Percentiles rank a stretch among this genome's conserved stretches.
These are phyloP conservation scores for Neopestalotiopsis sp. DNA, from an alignment of 2,329 filamentous ascomycete genomes.

Conservation along the genomic window DNA sequence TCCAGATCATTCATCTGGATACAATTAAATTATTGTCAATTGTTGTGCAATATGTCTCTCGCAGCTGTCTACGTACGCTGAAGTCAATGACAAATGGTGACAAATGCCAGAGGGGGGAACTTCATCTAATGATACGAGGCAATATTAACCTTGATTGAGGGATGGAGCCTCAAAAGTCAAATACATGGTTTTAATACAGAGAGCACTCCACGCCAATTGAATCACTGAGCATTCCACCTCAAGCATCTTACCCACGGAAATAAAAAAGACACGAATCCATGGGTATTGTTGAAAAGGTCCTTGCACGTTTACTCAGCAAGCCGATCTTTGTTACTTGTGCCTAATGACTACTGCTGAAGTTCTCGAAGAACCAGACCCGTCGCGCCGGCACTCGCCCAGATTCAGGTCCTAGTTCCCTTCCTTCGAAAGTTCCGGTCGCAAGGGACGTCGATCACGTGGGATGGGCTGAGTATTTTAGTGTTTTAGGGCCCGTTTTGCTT, in stretches of 20 bases:
- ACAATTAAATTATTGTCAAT: not conserved
- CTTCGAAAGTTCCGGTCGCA: not conserved
- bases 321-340: not conserved
- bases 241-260: not conserved
- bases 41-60: not conserved
- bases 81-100: not conserved
- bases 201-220: not conserved
- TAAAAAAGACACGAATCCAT: not conserved
- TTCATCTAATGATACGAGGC: not conserved
- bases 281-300: too few species aligned
- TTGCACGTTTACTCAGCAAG: too few species aligned
- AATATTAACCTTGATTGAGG: slow-evolving; percentile 1
- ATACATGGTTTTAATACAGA: not conserved
- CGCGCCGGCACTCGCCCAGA: too few species aligned
- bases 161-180: not conserved
- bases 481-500: slow-evolving; percentile 29
- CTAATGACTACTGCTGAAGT: not conserved
- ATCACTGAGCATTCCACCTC: not conserved
- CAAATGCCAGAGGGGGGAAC: not conserved
- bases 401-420: not conserved
- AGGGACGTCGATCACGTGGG: slow-evolving; percentile 14
- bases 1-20: not conserved
- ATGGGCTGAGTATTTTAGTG: slow-evolving; percentile 12
- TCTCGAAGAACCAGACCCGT: not conserved
- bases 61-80: not conserved